Conservation (phyloP, 148 eudicot genomes). For the Polygonum maritimum region DNA sequence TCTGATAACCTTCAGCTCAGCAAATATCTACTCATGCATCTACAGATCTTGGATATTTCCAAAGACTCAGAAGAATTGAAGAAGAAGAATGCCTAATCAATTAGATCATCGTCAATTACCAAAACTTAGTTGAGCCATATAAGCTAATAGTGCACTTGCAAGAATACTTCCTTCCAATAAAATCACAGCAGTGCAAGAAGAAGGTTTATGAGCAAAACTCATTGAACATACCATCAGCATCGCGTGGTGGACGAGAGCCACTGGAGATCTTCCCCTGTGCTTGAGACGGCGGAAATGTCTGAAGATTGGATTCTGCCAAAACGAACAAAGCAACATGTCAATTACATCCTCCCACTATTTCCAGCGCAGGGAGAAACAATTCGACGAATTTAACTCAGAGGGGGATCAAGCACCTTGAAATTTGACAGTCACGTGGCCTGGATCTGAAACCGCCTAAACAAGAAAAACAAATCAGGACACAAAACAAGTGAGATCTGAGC, state of each 20-base stretch:
- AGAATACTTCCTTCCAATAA: background rate
- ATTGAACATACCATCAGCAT: slow-evolving; percentile 61
- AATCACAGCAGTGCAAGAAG: background rate
- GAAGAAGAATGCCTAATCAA: background rate
- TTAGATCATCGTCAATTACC: background rate
- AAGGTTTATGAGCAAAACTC: background rate
- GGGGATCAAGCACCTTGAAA: slow-evolving; percentile 36
- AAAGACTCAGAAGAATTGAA: background rate
- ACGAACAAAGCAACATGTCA: slow-evolving; percentile 2
- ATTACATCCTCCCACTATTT: background rate
- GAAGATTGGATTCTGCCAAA: slow-evolving; percentile 60
- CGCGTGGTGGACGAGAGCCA: slow-evolving; percentile 66
- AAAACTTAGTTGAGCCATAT: background rate
- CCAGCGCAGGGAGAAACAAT: background rate
- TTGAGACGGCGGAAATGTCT: slow-evolving; percentile 72
- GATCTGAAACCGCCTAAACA: slow-evolving; percentile 64
- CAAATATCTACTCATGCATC: background rate
- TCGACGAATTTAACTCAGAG: background rate
- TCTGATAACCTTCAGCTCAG: background rate
- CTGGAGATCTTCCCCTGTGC: slow-evolving; percentile 65
- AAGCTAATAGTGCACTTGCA: background rate
- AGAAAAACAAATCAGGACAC: background rate
- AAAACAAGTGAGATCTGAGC: slow-evolving; percentile 13
- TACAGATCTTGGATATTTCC: background rate
- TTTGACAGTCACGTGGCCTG: slow-evolving; percentile 48